Base-by-base conservation (phyloP, 176 grass and related monocot species). In the Oryza glumipatula region DNA sequence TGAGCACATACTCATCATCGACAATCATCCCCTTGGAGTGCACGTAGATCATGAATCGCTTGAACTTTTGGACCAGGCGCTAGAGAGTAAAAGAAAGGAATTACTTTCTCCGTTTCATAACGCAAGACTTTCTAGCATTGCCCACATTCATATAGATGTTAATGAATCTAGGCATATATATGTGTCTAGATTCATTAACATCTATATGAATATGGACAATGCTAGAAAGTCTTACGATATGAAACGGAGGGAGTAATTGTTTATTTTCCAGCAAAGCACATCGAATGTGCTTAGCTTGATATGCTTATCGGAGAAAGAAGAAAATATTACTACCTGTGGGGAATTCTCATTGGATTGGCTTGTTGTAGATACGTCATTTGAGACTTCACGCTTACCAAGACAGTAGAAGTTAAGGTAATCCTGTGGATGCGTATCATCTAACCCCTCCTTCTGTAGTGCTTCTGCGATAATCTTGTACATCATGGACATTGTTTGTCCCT, bases 1-100 rank as follows among this genome's bases (percentile, higher is more conserved):
- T 85, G 54, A 94, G 70, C 4, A 94, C 87, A 9, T 82, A 91
- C 70, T 94, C 89, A 11, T 94, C 89, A 10, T 94, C 92, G 7
- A 94, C 82, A 52, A 94, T 76, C 92, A 94, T 92, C 22, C 89
- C 87, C 76, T 94, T 94, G 0, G 92, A 94, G 69, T 94, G 92
- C 24, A 94, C 92, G 11, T 94, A 94, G 65, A 94, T 94, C 92
- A 94, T 94, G 78, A 94, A 94, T 72, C 92, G 89, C 83, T 74
- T 83, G 77, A 85, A 82, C 65, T 87, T 91, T 41, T 94, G 89
- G 64, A 87, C 85, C 65, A 85, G 3, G 16, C 78, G 81, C 89
- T 94, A 84, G 61, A 83, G 58, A 19, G 10, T 14, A 58, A 54
- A 35, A 74, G 39, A 15, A 41, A 78, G 22, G 19, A 47, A 77